These are phyloP conservation scores for Shiraia sp. DNA, from an alignment of 2,329 filamentous ascomycete genomes.

Conservation along the genomic window DNA sequence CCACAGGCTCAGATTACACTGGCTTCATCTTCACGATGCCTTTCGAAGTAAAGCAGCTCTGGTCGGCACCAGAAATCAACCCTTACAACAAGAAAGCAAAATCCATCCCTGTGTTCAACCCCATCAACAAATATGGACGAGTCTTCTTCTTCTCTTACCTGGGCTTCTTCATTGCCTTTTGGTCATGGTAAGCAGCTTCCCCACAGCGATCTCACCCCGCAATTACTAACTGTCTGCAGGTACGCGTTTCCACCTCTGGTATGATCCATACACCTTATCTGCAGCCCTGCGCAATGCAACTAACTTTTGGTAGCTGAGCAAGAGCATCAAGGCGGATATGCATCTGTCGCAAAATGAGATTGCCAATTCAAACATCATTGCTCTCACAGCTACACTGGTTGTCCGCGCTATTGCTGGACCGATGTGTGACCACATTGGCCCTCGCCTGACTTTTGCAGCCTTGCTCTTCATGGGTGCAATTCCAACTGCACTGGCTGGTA, in stretches of 20 bases:
- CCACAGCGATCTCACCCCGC: conserved; percentile 6
- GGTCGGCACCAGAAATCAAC: conserved; percentile 71
- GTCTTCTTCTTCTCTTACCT: conserved; percentile 92
- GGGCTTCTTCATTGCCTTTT: conserved; percentile 84
- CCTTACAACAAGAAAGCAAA: conserved; percentile 82
- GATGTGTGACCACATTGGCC: conserved; percentile 82
- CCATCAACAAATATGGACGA: conserved; percentile 76
- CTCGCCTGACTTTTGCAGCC: conserved; percentile 77
- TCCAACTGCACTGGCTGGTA: conserved; percentile 79
- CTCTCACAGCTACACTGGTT: conserved; percentile 64
- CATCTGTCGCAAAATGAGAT: conserved; percentile 71
- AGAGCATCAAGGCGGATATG: conserved; percentile 78
- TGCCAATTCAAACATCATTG: conserved; percentile 89
- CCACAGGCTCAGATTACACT: conserved; percentile 4
- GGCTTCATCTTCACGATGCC: conserved; percentile 30
- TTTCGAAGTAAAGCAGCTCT: conserved; percentile 40
- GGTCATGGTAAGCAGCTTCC: conserved; percentile 65
- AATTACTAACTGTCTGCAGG: conserved; percentile 50
- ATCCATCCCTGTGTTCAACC: conserved; percentile 78
- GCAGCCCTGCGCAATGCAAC: conserved; percentile 34
- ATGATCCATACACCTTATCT: conserved; percentile 27
- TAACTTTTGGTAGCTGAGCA: conserved; percentile 47
- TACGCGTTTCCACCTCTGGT: conserved; percentile 88
- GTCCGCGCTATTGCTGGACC: conserved; percentile 79
- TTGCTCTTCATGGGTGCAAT: conserved; percentile 77